Conservation (phyloP, 768 basidiomycete genomes). For the Lactifluus piperatus region DNA sequence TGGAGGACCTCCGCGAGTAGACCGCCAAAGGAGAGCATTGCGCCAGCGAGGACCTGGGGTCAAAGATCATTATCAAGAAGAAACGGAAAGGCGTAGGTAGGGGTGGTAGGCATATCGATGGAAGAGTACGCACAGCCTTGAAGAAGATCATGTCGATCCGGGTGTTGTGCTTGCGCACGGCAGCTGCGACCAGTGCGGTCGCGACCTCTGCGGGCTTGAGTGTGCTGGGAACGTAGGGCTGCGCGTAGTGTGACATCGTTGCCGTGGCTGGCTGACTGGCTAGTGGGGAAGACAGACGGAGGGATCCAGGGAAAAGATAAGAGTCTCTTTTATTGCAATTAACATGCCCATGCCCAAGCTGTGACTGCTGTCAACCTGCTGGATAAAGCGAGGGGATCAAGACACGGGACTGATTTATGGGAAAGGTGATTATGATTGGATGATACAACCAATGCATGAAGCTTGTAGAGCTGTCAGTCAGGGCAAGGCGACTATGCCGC, state of each 20-base stretch:
- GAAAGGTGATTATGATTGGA: too few relatives aligned
- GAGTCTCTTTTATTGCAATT: too few relatives aligned
- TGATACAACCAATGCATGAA: too few relatives aligned
- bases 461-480: too few relatives aligned
- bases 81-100: background rate
- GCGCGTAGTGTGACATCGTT: background rate
- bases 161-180: constrained; percentile 54
- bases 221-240: constrained; percentile 25
- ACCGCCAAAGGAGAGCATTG: constrained; percentile 70
- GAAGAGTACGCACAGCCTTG: constrained; percentile 49
- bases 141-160: constrained; percentile 52
- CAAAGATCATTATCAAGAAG: background rate
- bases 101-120: background rate
- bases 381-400: too few relatives aligned
- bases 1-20: constrained; percentile 50
- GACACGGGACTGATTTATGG: too few relatives aligned
- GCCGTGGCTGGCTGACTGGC: background rate
- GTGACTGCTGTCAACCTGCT: too few relatives aligned
- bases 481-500: too few relatives aligned
- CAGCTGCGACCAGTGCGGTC: constrained; percentile 44
- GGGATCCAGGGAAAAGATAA: background rate
- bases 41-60: constrained; percentile 52
- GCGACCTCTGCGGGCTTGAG: constrained; percentile 54
- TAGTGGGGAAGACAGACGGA: background rate
- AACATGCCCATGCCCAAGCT: too few relatives aligned